Base-by-base conservation (phyloP, 2,329 filamentous ascomycete species). In the Penicillium psychrosexuale region DNA sequence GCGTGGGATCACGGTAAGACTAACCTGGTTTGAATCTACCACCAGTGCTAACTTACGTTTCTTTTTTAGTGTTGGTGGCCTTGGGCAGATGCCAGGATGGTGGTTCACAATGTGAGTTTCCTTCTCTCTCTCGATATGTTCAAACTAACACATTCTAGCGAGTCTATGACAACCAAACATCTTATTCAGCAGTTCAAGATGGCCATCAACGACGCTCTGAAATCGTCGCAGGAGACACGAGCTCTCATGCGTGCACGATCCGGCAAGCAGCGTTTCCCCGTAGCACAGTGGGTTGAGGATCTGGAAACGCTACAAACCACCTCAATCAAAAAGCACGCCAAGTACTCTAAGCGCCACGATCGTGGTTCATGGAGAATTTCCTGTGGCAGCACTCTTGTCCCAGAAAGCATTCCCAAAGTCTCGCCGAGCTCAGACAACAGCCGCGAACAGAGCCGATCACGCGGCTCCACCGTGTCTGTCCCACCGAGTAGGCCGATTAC, bases 31-130 rank as follows among this genome's bases (percentile, higher is more conserved):
- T 46, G 5, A 33, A 5, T 39, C 31, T 11, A 24, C 8, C 13
- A 17, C 27, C 15, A 31, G 4, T 38, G 15, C 49, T 51, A 33
- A 51, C 34, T 2, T 30, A 28, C 15, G 3, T 39, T 38, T 17
- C 3, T 27, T 22, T 22, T 22, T 28, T 46, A 51, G 84, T 53
- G 85, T 88, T 40, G 85, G 85, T 64, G 85, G 85, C 56, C 75
- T 88, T 30, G 84, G 85, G 28, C 82, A 85, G 65, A 87, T 88
- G 84, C 85, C 85, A 13, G 85, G 85, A 36, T 87, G 84, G 81
- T 88, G 85, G 85, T 88, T 27, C 13, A 82, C 68, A 87, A 85
- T 0, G 82, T 88, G 55, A 46, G 49, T 38, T 51, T 27, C 9
- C 22, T 39, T 39, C 24, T 46, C 27, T 46, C 27, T 39, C 12